These are phyloP conservation scores for Turnera subulata DNA, from an alignment of 345 rosid species.

Conservation along the genomic window DNA sequence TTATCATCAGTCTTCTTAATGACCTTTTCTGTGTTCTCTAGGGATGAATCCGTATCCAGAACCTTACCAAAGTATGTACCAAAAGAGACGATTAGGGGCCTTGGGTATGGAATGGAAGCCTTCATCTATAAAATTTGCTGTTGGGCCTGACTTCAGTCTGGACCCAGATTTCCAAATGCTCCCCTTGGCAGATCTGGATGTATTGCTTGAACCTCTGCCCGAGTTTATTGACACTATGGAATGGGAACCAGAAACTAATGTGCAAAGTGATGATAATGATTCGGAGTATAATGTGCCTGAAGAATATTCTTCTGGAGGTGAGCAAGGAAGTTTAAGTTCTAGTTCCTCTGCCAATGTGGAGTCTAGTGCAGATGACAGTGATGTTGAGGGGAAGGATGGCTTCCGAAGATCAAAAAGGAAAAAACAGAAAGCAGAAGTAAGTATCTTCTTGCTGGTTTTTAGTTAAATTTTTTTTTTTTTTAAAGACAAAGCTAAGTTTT, in stretches of 20 bases:
- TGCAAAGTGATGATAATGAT: conserved; percentile 82
- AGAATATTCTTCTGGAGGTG: conserved; percentile 69
- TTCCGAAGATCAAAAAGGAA: conserved; percentile 71
- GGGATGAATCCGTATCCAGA: conserved; percentile 94
- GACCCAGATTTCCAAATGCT: conserved; percentile 79
- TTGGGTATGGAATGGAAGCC: conserved; percentile 92
- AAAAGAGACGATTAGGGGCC: conserved; percentile 85
- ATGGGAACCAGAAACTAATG: conserved; percentile 86
- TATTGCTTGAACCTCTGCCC: conserved; percentile 74
- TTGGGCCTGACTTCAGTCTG: conserved; percentile 85
- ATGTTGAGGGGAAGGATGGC: conserved; percentile 54
- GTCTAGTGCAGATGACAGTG: conserved; percentile 60
- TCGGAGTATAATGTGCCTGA: conserved; percentile 91
- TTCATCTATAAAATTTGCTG: conserved; percentile 60
- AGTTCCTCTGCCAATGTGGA: conserved; percentile 58
- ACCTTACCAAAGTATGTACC: conserved; percentile 96
- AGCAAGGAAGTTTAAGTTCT: conserved; percentile 59
- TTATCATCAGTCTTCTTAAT: conserved; percentile 13
- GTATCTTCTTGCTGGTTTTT: conserved; percentile 15
- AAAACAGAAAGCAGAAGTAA: conserved; percentile 65
- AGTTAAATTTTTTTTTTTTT: neutral
- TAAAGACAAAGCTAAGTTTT: neutral
- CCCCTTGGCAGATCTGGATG: conserved; percentile 85
- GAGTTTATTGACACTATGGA: conserved; percentile 80
- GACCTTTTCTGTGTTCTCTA: conserved; percentile 25